Conservation (phyloP, 306 rosid genomes). For the Phaseolus lunatus region DNA sequence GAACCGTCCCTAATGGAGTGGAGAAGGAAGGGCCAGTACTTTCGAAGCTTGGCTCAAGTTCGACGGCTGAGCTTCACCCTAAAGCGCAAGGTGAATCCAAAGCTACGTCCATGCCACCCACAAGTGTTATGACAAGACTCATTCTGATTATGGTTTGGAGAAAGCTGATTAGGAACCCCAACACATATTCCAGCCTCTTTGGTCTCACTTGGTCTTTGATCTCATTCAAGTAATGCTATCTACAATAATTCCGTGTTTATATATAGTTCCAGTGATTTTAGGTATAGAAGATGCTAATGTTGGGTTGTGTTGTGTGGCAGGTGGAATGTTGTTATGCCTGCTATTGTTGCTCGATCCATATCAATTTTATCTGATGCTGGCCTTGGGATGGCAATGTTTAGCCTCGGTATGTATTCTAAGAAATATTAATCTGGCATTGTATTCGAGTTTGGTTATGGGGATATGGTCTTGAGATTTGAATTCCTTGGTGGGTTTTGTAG, state of each 20-base stretch:
- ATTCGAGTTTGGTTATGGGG: background rate
- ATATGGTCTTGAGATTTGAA: too few species aligned
- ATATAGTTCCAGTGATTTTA: background rate
- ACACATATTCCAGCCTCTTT: slow-evolving; percentile 83
- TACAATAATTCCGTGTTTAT: background rate
- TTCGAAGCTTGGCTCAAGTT: slow-evolving; percentile 83
- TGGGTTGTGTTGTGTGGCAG: slow-evolving; percentile 43
- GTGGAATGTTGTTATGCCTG: slow-evolving; percentile 86
- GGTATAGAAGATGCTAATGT: background rate
- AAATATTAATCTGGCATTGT: background rate
- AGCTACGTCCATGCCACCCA: slow-evolving; percentile 72
- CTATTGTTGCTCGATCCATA: slow-evolving; percentile 71
- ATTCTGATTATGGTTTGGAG: slow-evolving; percentile 91
- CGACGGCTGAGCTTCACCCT: slow-evolving; percentile 82
- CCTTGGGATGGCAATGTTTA: slow-evolving; percentile 96
- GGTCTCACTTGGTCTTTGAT: slow-evolving; percentile 87
- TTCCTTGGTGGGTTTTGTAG: slow-evolving; percentile 47
- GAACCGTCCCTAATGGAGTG: slow-evolving; percentile 59
- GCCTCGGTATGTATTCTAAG: slow-evolving; percentile 63
- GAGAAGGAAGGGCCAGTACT: slow-evolving; percentile 76
- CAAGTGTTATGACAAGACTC: slow-evolving; percentile 85
- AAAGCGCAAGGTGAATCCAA: slow-evolving; percentile 62
- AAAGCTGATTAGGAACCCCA: slow-evolving; percentile 80
- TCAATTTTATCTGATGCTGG: slow-evolving; percentile 83
- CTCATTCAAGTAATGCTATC: slow-evolving; percentile 67